phyloP scores from a whole-genome alignment of 2,329 filamentous ascomycete genomes.

The Trichophyton verrucosum region DNA sequence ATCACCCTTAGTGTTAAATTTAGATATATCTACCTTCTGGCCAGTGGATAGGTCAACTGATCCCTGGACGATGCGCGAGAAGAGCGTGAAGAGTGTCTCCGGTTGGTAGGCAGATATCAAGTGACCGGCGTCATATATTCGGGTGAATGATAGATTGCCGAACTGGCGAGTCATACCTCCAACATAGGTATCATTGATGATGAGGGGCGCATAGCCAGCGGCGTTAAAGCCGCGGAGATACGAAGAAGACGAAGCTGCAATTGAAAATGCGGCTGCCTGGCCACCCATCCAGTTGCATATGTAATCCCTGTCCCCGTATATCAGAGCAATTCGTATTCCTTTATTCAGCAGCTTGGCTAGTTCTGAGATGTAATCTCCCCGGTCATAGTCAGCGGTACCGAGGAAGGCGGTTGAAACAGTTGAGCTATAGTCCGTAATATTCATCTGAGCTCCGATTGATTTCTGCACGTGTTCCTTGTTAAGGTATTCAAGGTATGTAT shows the following conservation, averaged over 20 bases:
- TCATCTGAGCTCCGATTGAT: conserved; percentile 42
- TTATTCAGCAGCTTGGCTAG: conserved; percentile 36
- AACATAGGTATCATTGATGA: conserved; percentile 32
- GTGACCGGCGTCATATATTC: conserved; percentile 39
- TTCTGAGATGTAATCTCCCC: conserved; percentile 17
- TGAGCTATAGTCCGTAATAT: conserved; percentile 41
- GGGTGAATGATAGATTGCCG: conserved; percentile 38
- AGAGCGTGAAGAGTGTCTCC: conserved; percentile 27
- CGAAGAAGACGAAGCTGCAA: conserved; percentile 38
- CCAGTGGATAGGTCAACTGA: conserved; percentile 25
- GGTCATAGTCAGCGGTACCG: neutral
- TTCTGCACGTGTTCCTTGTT: conserved; percentile 41
- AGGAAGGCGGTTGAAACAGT: conserved; percentile 30
- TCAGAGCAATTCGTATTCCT: conserved; percentile 39
- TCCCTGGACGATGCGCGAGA: conserved; percentile 24
- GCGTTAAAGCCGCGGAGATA: conserved; percentile 35
- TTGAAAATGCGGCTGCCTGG: conserved; percentile 46
- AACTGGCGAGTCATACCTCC: conserved; percentile 38
- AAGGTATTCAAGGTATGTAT: conserved; percentile 44
- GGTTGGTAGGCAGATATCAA: conserved; percentile 27
- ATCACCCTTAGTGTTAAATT: conserved; percentile 40
- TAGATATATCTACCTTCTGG: conserved; percentile 10
- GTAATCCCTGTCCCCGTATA: conserved; percentile 44
- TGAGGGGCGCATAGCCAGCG: conserved; percentile 39
- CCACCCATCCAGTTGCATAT: conserved; percentile 48